These are phyloP conservation scores for Hyphopichia buzzinii DNA, from an alignment of 1,139 yeast genomes.

Conservation along the genomic window DNA sequence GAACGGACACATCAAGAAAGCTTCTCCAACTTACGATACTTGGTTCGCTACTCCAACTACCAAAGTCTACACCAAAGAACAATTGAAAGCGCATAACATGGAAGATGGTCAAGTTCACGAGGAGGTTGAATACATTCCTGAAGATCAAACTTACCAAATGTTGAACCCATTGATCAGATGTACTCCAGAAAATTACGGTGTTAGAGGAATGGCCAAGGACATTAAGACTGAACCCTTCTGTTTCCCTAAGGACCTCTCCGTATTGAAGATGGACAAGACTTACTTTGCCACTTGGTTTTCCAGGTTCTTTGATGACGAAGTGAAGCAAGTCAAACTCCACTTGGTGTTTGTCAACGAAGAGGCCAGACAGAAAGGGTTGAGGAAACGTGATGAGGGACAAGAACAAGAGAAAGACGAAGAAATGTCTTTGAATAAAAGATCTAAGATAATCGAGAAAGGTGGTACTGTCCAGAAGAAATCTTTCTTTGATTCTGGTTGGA, in stretches of 20 bases:
- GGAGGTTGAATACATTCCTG: slow-evolving; percentile 56
- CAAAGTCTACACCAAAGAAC: slow-evolving; percentile 51
- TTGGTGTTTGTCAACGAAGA: slow-evolving; percentile 62
- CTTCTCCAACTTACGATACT: slow-evolving; percentile 70
- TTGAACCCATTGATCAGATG: slow-evolving; percentile 82
- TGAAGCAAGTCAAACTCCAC: slow-evolving; percentile 62
- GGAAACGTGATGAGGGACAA: slow-evolving; percentile 28
- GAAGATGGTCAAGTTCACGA: slow-evolving; percentile 53
- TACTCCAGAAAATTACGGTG: slow-evolving; percentile 71
- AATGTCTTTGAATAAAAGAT: slow-evolving; percentile 21
- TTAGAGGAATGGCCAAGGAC: slow-evolving; percentile 62
- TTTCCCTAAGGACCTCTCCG: slow-evolving; percentile 63
- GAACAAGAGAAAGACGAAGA: slow-evolving; percentile 4
- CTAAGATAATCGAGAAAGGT: slow-evolving; percentile 38
- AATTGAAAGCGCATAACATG: slow-evolving; percentile 70
- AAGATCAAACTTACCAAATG: slow-evolving; percentile 65
- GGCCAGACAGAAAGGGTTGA: slow-evolving; percentile 52
- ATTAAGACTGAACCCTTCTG: slow-evolving; percentile 72
- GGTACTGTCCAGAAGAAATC: slow-evolving; percentile 43
- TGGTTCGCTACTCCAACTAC: slow-evolving; percentile 74
- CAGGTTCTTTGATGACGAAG: slow-evolving; percentile 50
- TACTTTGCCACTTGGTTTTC: slow-evolving; percentile 84
- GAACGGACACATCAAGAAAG: slow-evolving; percentile 64
- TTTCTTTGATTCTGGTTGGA: slow-evolving; percentile 71
- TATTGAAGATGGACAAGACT: slow-evolving; percentile 55